These are phyloP conservation scores for Xanthoconium stramineum DNA, from an alignment of 768 basidiomycete species.

Conservation along the genomic window DNA sequence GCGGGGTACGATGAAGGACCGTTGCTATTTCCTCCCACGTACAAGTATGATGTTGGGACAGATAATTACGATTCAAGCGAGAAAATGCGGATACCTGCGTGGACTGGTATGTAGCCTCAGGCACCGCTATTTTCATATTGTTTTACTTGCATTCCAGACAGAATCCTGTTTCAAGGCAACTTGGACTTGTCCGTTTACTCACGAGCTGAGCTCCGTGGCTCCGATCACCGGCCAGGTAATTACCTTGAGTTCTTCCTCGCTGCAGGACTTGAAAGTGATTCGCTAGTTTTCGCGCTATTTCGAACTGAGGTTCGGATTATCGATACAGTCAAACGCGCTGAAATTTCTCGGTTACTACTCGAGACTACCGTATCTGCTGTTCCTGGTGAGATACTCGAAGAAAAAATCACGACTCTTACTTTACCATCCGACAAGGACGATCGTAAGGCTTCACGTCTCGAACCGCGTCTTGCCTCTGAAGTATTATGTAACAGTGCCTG, in stretches of 20 bases:
- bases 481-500: constrained; percentile 56
- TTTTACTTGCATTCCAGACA: constrained; percentile 53
- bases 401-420: constrained; percentile 61
- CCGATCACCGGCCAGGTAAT: constrained; percentile 91
- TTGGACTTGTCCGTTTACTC: constrained; percentile 79
- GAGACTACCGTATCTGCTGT: constrained; percentile 59
- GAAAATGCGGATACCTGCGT: constrained; percentile 94
- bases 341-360: constrained; percentile 64
- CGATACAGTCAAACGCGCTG: constrained; percentile 70
- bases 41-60: constrained; percentile 82
- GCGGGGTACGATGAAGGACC: constrained; percentile 85
- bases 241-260: not conserved
- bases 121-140: not conserved
- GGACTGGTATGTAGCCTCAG: constrained; percentile 71
- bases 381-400: constrained; percentile 66
- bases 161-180: constrained; percentile 82
- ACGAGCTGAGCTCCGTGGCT: constrained; percentile 81
- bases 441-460: constrained; percentile 25
- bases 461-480: constrained; percentile 1
- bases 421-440: constrained; percentile 40
- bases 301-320: constrained; percentile 73
- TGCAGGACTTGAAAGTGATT: not conserved
- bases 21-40: constrained; percentile 89
- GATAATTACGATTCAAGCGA: constrained; percentile 94
- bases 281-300: constrained; percentile 80